phyloP scores from a whole-genome alignment of 2,329 filamentous ascomycete species.

The Colletotrichum spinosum region DNA sequence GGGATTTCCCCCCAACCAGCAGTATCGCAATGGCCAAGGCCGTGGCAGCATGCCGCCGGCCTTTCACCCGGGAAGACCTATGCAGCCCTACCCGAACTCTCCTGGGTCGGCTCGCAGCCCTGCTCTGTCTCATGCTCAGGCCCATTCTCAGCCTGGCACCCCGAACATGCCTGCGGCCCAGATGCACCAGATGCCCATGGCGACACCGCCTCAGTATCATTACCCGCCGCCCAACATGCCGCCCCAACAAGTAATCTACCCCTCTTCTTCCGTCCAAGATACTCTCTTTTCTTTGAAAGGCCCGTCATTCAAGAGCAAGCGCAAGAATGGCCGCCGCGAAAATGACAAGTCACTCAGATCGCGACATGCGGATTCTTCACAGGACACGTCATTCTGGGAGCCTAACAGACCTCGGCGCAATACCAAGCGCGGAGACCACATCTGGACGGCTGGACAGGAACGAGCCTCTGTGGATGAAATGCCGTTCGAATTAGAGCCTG shows the following conservation, averaged over 20 bases:
- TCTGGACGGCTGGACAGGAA: constrained; percentile 42
- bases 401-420: constrained; percentile 52
- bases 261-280: constrained; percentile 49
- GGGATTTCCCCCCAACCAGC: constrained; percentile 56
- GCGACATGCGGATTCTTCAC: constrained; percentile 52
- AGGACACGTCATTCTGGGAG: constrained; percentile 48
- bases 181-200: constrained; percentile 72
- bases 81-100: constrained; percentile 68
- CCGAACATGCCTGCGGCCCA: constrained; percentile 74
- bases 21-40: constrained; percentile 59
- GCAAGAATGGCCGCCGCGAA: constrained; percentile 59
- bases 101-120: constrained; percentile 76
- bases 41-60: constrained; percentile 61
- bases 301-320: constrained; percentile 56
- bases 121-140: constrained; percentile 71
- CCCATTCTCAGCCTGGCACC: constrained; percentile 74
- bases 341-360: constrained; percentile 57
- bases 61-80: constrained; percentile 52
- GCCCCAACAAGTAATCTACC: constrained; percentile 69
- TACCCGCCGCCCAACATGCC: constrained; percentile 66
- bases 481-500: constrained; percentile 7
- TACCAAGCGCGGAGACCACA: constrained; percentile 58
- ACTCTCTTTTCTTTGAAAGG: constrained; percentile 43
- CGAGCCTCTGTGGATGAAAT: constrained; percentile 5
- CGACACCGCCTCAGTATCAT: constrained; percentile 71